These are phyloP conservation scores for Comarum palustre DNA, from an alignment of 306 rosid species.

Conservation along the genomic window DNA sequence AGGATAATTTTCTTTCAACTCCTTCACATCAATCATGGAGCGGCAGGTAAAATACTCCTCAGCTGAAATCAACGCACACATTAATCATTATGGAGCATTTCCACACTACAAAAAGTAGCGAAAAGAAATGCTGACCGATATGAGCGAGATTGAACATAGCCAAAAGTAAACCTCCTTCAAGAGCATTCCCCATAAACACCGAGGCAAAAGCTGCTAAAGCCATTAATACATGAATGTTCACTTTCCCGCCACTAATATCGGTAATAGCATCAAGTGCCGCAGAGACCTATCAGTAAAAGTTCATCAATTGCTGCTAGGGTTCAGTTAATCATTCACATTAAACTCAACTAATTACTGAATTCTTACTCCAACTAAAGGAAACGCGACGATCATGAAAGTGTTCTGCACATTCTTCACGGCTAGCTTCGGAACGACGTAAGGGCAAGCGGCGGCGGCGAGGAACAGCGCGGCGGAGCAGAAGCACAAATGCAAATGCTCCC, in stretches of 20 bases:
- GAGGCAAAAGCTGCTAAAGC: slow-evolving; percentile 98
- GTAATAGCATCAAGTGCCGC: slow-evolving; percentile 86
- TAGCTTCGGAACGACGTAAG: slow-evolving; percentile 65
- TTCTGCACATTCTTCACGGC: slow-evolving; percentile 66
- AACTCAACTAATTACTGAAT: background rate
- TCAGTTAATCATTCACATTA: slow-evolving; percentile 2
- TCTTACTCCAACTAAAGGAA: slow-evolving; percentile 87
- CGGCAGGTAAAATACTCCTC: slow-evolving; percentile 93
- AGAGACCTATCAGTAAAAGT: slow-evolving; percentile 51
- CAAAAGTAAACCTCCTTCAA: slow-evolving; percentile 97
- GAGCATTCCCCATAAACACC: slow-evolving; percentile 78
- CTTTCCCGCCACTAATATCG: slow-evolving; percentile 80
- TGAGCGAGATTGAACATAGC: slow-evolving; percentile 96
- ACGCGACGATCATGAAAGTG: slow-evolving; percentile 58
- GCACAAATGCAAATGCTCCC: slow-evolving; percentile 86
- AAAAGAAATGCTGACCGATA: slow-evolving; percentile 57
- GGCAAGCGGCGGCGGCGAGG: slow-evolving; percentile 77
- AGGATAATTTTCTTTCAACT: slow-evolving; percentile 88
- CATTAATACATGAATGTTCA: slow-evolving; percentile 90
- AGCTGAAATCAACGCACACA: slow-evolving; percentile 51
- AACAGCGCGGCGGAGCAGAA: slow-evolving; percentile 69
- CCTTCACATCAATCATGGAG: slow-evolving; percentile 85
- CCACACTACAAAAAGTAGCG: background rate
- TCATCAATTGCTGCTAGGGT: slow-evolving; percentile 12
- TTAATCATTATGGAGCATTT: slow-evolving; percentile 20